Evolutionary conservation across 768 basidiomycete genomes (phyloP).

Genomic region (Naematelia aurantialba): DNA sequence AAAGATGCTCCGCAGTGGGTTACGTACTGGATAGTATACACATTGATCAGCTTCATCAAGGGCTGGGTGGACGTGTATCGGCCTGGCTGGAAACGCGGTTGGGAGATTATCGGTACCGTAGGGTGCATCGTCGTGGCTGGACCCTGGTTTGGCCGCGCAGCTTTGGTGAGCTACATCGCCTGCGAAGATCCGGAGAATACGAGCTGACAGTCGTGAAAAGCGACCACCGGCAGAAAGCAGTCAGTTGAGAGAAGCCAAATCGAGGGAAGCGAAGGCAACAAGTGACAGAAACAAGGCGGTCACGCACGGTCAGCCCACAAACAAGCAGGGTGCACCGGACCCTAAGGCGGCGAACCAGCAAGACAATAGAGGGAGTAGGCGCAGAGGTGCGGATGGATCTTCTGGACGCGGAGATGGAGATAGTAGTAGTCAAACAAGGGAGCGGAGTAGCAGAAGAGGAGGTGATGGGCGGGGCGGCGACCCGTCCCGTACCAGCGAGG

Average conservation of each 20-base stretch:
- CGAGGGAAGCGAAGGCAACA: constrained; percentile 6
- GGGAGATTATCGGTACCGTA: constrained; percentile 23
- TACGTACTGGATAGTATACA: constrained; percentile 28
- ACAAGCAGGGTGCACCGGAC: constrained; percentile 6
- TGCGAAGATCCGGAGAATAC: background rate
- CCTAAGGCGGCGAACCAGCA: constrained; percentile 5
- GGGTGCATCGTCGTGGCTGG: constrained; percentile 26
- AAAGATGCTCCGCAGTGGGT: constrained; percentile 30
- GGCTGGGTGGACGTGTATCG: constrained; percentile 24
- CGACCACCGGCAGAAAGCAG: constrained; percentile 4
- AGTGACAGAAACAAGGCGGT: constrained; percentile 8
- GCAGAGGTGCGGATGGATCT: too few relatives aligned
- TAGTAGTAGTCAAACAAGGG: too few relatives aligned
- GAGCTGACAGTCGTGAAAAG: background rate
- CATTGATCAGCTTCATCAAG: constrained; percentile 11
- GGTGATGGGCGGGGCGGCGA: too few relatives aligned
- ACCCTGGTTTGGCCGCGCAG: constrained; percentile 34
- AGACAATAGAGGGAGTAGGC: too few relatives aligned
- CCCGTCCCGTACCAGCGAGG: too few relatives aligned
- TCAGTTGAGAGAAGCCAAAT: constrained; percentile 12
- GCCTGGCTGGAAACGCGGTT: constrained; percentile 23
- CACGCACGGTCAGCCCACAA: background rate
- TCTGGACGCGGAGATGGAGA: too few relatives aligned
- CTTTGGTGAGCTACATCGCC: constrained; percentile 23
- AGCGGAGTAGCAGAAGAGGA: too few relatives aligned